Evolutionary conservation across 805 yeast species (phyloP), one percentile per base, ranked within the genome.

Genomic region (Cyberlindnera veronae): DNA sequence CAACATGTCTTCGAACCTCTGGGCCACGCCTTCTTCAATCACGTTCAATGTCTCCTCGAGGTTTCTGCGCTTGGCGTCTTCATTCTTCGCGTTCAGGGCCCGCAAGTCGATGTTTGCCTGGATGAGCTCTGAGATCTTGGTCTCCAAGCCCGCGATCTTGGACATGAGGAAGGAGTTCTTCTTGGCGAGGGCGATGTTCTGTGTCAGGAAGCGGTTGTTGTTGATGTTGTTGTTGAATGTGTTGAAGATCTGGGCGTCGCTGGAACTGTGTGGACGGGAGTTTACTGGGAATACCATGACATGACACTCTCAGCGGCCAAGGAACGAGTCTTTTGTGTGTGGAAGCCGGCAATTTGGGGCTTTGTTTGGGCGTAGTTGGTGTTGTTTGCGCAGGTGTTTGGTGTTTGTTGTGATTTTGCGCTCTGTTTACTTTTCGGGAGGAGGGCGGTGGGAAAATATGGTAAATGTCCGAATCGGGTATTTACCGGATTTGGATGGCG

Each of bases 171-270:
- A 55, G 3, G 82, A 71, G 54, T 79, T 81, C 36, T 71, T 74
- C 45, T 69, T 75, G 1, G 86, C 86, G 20, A 84, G 59, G n/a
- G 73, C 70, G 38, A 67, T 68, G 58, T 83, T 83, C 52, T 60
- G 69, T 35, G 47, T 55, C 31, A 51, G 53, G 41, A 55, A 58
- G 10, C 51, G 58, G 40, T 46, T 48, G 26, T 48, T 60, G n/a
- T n/a, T 24, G 33, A 35, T 40, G n/a, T n/a, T n/a, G n/a, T n/a
- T n/a, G n/a, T n/a, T n/a, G n/a, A n/a, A n/a, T n/a, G n/a, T n/a
- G n/a, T n/a, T n/a, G n/a, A n/a, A n/a, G n/a, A n/a, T n/a, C n/a
- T n/a, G n/a, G n/a, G 39, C 29, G 45, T 38, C 36, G 42, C 26
- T 38, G 32, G 38, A 37, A 22, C 30, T 43, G 29, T 34, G 42